Base-by-base conservation (phyloP, 1,284 basidiomycete genomes). In the Rhodotorula sp. region DNA sequence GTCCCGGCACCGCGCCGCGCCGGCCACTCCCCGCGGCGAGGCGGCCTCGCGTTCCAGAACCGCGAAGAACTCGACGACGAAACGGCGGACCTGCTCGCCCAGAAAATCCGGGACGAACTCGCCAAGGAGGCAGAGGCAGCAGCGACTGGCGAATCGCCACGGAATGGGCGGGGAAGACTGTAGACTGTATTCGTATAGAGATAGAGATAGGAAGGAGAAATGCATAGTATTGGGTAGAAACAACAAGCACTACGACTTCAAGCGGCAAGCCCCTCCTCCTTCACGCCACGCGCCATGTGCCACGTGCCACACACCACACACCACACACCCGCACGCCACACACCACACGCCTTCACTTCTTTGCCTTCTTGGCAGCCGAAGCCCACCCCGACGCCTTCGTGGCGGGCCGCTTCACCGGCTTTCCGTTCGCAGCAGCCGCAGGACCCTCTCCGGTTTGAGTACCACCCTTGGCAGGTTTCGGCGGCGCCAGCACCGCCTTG, bases 1-100 rank as follows among this genome's bases (percentile, higher is more conserved):
- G 88, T 91, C 54, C 90, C 90, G 0, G 90, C 90, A 2, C 90
- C 90, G 2, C 81, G 75, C 31, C 83, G 86, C 58, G 81, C 78
- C 56, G 46, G 79, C 65, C 48, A 73, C 23, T 69, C 72, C 65
- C 60, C 68, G 57, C 66, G 59, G 58, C 23, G 54, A 14, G 54
- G 54, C 29, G 54, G 54, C 16, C 54, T 56, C 26, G 16, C 54
- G 69, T 87, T 54, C n/a, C 43, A 21, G 5, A 12, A 89, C 85
- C 85, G 89, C 46, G 80, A 83, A 6, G 85, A 87, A 66, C 80
- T 91, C 43, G 87, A 89, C 47, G 85, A 87, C 2, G 85, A 87
- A 4, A 86, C 87, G n/a, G 89, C 86, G 3, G 73, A 77, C 31
- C 79, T 31, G 49, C 18, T 70, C 7, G 58, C 48, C 0, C 18